Evolutionary conservation across 768 basidiomycete genomes (phyloP).

Genomic region (Rhizopogon roseolus): DNA sequence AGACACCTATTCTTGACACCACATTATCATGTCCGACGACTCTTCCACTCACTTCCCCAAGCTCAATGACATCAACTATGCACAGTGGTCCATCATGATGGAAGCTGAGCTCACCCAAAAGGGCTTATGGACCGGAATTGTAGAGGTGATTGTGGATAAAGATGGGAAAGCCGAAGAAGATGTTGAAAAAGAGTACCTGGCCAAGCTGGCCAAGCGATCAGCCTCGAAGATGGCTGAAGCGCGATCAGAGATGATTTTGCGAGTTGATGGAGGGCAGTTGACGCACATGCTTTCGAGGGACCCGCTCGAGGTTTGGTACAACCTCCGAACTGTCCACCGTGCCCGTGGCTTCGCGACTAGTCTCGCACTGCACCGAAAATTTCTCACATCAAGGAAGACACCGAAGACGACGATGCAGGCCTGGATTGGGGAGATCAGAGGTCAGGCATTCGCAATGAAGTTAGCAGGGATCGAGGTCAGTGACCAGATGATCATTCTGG

Average conservation of each 20-base stretch:
- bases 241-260: constrained; percentile 17
- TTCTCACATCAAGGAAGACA: constrained; percentile 16
- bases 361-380: constrained; percentile 12
- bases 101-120: background rate
- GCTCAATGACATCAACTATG: background rate
- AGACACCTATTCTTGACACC: too few species aligned
- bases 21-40: background rate
- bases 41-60: background rate
- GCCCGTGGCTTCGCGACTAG: constrained; percentile 23
- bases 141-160: too few species aligned
- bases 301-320: constrained; percentile 19
- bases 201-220: background rate
- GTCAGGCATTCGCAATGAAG: constrained; percentile 11
- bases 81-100: background rate
- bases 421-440: constrained; percentile 21
- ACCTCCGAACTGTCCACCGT: constrained; percentile 18
- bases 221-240: constrained; percentile 18
- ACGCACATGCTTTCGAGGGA: constrained; percentile 12
- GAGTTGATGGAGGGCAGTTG: constrained; percentile 20
- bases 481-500: constrained; percentile 24
- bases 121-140: background rate
- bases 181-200: too few species aligned
- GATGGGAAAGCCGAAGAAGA: too few species aligned
- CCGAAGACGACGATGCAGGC: constrained; percentile 15
- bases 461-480: constrained; percentile 11